Conservation (phyloP, 768 basidiomycete genomes). For the Lactarius hengduanensis region DNA sequence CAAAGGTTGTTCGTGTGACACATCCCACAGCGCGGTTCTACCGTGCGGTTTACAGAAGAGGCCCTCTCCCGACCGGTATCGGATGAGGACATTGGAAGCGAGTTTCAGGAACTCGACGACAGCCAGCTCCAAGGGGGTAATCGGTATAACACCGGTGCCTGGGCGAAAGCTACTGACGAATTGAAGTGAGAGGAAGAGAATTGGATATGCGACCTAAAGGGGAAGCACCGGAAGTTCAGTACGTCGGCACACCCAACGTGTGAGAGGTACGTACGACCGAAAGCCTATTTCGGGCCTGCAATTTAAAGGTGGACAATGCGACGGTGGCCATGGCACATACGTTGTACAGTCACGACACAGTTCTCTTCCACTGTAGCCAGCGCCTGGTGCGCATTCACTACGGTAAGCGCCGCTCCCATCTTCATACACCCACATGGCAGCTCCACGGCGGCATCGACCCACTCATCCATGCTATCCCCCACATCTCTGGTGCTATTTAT, state of each 20-base stretch:
- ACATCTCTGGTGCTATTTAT: background rate
- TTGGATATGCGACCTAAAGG: conserved; percentile 16
- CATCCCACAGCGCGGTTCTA: conserved; percentile 11
- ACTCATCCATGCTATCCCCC: background rate
- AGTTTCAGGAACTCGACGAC: conserved; percentile 27
- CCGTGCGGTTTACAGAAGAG: background rate
- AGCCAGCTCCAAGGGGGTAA: conserved; percentile 18
- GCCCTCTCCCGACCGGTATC: conserved; percentile 1
- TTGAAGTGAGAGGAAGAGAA: conserved; percentile 21
- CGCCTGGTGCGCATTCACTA: background rate
- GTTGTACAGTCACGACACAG: background rate
- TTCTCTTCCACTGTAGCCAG: background rate
- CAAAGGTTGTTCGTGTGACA: conserved; percentile 19
- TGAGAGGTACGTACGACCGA: background rate
- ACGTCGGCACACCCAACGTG: background rate
- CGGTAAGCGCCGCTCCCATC: background rate
- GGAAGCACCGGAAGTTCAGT: background rate
- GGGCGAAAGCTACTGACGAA: background rate
- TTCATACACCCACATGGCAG: background rate
- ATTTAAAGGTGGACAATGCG: background rate
- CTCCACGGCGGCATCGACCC: background rate
- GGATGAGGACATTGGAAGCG: conserved; percentile 6
- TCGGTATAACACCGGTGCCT: background rate
- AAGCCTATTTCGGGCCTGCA: conserved; percentile 16
- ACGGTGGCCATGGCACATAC: conserved; percentile 16